Conservation (phyloP, 2,329 filamentous ascomycete genomes). For the Alternaria viburni region DNA sequence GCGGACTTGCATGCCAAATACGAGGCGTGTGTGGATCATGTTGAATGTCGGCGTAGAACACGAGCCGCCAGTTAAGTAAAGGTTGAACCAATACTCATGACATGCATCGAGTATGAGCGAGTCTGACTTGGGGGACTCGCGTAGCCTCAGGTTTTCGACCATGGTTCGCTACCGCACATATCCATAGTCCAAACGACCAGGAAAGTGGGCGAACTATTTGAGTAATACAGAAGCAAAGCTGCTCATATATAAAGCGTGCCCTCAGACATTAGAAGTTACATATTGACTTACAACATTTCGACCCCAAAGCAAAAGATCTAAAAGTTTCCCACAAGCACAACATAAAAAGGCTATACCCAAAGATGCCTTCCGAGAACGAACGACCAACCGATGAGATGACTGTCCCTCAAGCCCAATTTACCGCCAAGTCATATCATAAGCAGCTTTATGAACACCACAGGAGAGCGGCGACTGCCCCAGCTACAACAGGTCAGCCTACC, state of each 20-base stretch:
- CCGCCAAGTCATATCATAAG: not conserved
- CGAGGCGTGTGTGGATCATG: not conserved
- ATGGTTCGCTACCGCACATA: not conserved
- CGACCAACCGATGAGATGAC: not conserved
- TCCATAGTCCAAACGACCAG: not conserved
- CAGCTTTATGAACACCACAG: not conserved
- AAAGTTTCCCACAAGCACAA: not conserved
- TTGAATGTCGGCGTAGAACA: fast-evolving
- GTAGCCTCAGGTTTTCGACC: not conserved
- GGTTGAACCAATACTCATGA: not conserved
- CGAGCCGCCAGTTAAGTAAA: not conserved
- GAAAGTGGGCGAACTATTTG: not conserved
- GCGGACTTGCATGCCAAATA: not conserved
- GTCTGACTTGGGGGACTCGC: not conserved
- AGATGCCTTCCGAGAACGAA: not conserved
- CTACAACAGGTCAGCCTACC: not conserved
- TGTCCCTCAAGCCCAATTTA: fast-evolving
- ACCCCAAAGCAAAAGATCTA: not conserved
- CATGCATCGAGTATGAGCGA: fast-evolving
- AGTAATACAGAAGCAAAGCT: not conserved
- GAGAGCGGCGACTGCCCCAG: not conserved
- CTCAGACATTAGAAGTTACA: not conserved
- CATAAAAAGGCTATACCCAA: fast-evolving
- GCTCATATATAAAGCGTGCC: not conserved
- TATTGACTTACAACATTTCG: fast-evolving